Base-by-base conservation (phyloP, 768 basidiomycete genomes). In the Kwoniella mangroviensis region DNA sequence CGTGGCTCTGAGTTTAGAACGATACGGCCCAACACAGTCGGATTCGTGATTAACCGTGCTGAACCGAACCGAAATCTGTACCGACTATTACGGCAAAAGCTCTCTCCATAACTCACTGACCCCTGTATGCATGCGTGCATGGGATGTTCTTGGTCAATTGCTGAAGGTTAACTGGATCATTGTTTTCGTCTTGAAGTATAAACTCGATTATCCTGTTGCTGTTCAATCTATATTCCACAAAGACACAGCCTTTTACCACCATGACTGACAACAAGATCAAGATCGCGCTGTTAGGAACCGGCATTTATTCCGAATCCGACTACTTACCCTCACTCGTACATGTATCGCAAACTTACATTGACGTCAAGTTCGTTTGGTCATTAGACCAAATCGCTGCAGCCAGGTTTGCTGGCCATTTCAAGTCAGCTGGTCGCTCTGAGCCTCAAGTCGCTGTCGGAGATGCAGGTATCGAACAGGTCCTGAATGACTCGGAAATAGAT, bases 281-380 rank as follows among this genome's bases (percentile, higher is more conserved):
- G 24, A 55, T 55, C 54, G 54, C 54, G 24, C 24, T 55, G 54
- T 55, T 55, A 55, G 54, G 54, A n/a, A 55, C 54, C 22, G 54
- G 54, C 22, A 55, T 55, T 12, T 55, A 55, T 24, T 19, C 54
- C 6, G 54, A 55, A 55, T 55, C 54, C 54, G 54, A 55, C 54
- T 55, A 55, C 22, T 12, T 55, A 55, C 54, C 54, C 12, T 55
- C 54, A 12, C 54, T 55, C 24, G n/a, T 55, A 2, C 17, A 55
- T 12, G 54, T 24, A n/a, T n/a, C 54, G 22, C 54, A 55, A 55
- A 24, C n/a, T n/a, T 21, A 55, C 54, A n/a, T 24, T 24, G 54
- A 26, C 15, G 54, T 55, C 15, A 26, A 55, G 54, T 24, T 24
- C 54, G 21, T 55, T 12, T 55, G 54, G 54, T 55, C 54, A 3